Conservation (phyloP, 495 filamentous ascomycete species). For the Lichina pygmaea region DNA sequence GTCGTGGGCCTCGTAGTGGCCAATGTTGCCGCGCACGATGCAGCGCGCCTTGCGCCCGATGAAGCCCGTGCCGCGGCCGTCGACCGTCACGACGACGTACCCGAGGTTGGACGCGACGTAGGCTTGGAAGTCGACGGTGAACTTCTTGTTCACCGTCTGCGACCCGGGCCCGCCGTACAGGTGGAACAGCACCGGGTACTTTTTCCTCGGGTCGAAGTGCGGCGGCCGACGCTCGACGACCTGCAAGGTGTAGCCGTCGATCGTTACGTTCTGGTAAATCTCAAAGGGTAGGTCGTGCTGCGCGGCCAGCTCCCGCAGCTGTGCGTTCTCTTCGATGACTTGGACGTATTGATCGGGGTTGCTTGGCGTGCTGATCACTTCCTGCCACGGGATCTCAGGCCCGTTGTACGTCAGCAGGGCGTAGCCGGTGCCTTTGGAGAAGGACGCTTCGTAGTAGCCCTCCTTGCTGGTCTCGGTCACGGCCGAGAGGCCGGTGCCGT, state of each 20-base stretch:
- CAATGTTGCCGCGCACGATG: constrained; percentile 58
- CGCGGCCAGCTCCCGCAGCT: constrained; percentile 36
- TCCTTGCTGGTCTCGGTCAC: constrained; percentile 53
- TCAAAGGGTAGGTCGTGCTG: constrained; percentile 63
- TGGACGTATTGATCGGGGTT: constrained; percentile 33
- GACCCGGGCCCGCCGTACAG: constrained; percentile 82
- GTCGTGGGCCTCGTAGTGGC: constrained; percentile 61
- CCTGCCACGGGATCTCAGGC: constrained; percentile 75
- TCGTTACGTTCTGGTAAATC: constrained; percentile 59
- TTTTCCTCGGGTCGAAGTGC: constrained; percentile 61
- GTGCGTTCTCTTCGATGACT: constrained; percentile 49
- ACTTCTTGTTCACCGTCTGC: constrained; percentile 59
- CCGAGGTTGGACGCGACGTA: constrained; percentile 66
- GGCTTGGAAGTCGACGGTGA: constrained; percentile 68
- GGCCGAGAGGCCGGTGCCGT: constrained; percentile 37
- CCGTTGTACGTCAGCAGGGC: constrained; percentile 60
- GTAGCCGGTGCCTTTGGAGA: constrained; percentile 59
- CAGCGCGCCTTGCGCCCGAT: constrained; percentile 65
- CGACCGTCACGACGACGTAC: constrained; percentile 90
- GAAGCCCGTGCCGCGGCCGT: constrained; percentile 78
- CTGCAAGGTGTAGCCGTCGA: constrained; percentile 56
- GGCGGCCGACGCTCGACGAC: constrained; percentile 76
- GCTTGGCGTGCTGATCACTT: constrained; percentile 59
- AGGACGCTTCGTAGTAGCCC: constrained; percentile 66
- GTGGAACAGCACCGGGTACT: constrained; percentile 83